Conservation (phyloP, 2,329 filamentous ascomycete genomes). For the Calonectria fujianensis region DNA sequence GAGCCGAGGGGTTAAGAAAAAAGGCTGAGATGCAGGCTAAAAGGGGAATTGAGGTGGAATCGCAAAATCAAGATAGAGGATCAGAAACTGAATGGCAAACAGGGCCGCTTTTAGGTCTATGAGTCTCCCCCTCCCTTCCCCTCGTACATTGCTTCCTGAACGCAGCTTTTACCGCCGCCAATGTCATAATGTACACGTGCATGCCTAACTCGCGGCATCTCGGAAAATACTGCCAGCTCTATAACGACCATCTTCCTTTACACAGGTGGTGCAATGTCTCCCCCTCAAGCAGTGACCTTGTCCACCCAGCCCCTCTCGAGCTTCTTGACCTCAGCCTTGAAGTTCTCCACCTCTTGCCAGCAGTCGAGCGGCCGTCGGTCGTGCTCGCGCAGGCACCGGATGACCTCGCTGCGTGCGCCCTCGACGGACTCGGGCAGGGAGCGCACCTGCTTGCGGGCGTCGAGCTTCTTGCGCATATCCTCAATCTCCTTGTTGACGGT, state of each 20-base stretch:
- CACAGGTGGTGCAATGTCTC: conserved; percentile 2
- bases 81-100: conserved; percentile 46
- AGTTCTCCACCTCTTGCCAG: conserved; percentile 93
- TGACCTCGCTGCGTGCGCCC: conserved; percentile 83
- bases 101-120: conserved; percentile 49
- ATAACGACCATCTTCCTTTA: conserved; percentile 33
- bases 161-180: conserved; percentile 57
- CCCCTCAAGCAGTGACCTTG: conserved; percentile 76
- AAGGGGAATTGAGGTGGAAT: conserved; percentile 36
- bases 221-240: conserved; percentile 42
- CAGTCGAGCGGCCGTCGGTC: conserved; percentile 94
- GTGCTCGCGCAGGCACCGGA: conserved; percentile 87
- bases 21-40: conserved; percentile 65
- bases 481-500: conserved; percentile 77
- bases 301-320: conserved; percentile 93
- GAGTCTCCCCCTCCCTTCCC: conserved; percentile 38
- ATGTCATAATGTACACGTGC: conserved; percentile 59
- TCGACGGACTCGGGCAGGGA: conserved; percentile 83
- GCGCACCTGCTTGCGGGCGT: conserved; percentile 78
- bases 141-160: conserved; percentile 54
- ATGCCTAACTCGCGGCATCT: conserved; percentile 42
- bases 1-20: conserved; percentile 73
- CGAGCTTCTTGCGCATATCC: conserved; percentile 75
- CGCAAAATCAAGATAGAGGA: conserved; percentile 39
- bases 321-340: conserved; percentile 91